A percentile compares a stretch with the other conserved stretches of the same genome.
phyloP scores from a whole-genome alignment of 2,329 filamentous ascomycete species.

The Diaporthe sp. region DNA sequence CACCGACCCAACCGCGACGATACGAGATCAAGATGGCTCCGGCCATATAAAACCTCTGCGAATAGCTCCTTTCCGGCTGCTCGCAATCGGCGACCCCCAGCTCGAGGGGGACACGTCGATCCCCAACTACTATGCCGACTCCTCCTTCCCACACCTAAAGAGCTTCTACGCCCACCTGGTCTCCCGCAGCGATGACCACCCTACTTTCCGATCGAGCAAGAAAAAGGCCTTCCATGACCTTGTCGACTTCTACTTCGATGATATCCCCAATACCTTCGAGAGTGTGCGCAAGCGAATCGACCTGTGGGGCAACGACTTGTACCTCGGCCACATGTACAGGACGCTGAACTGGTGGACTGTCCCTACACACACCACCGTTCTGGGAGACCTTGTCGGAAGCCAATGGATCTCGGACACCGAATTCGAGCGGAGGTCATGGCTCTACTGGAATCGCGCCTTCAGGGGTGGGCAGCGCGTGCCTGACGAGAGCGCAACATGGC shows the following conservation, averaged over 20 bases:
- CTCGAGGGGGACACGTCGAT: conserved; percentile 93
- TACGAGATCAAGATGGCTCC: conserved; percentile 38
- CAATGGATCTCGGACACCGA: conserved; percentile 94
- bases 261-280: conserved; percentile 76
- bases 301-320: conserved; percentile 93
- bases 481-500: conserved; percentile 64
- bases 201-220: conserved; percentile 63
- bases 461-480: conserved; percentile 74
- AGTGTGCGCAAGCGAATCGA: conserved; percentile 85
- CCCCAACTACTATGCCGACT: conserved; percentile 64
- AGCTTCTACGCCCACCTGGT: conserved; percentile 59
- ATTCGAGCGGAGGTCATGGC: conserved; percentile 77
- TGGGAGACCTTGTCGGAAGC: conserved; percentile 92
- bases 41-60: conserved; percentile 43
- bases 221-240: conserved; percentile 68
- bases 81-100: conserved; percentile 92
- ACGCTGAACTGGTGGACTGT: conserved; percentile 84
- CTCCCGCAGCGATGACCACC: conserved; percentile 40
- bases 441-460: conserved; percentile 89
- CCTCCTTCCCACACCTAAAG: conserved; percentile 66
- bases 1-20: conserved; percentile 34
- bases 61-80: conserved; percentile 83
- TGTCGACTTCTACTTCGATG: conserved; percentile 73
- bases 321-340: conserved; percentile 92
- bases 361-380: conserved; percentile 88